phyloP scores from a whole-genome alignment of 352 stramenopile genomes.

The Phytopythium cucurbitacearum region DNA sequence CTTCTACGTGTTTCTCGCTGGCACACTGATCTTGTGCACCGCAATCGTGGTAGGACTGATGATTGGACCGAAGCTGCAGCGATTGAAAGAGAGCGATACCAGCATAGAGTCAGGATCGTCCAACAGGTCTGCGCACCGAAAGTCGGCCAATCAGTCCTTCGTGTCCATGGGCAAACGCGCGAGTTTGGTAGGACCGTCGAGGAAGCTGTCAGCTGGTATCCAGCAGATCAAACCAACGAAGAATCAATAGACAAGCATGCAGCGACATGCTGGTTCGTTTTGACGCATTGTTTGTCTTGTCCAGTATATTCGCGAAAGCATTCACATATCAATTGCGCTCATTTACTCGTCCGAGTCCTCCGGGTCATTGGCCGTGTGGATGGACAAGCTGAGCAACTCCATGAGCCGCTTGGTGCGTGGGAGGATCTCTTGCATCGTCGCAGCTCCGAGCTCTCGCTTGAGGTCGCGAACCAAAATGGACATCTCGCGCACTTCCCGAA shows the following conservation, averaged over 20 bases:
- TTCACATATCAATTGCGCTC: too few relatives aligned
- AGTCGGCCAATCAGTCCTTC: too few relatives aligned
- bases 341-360: slow-evolving; percentile 5
- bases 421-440: slow-evolving; percentile 70
- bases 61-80: slow-evolving; percentile 36
- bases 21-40: slow-evolving; percentile 24
- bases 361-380: slow-evolving; percentile 30
- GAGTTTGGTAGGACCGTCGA: too few relatives aligned
- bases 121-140: too few relatives aligned
- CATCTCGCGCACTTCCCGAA: slow-evolving; percentile 75
- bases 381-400: slow-evolving; percentile 74
- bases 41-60: slow-evolving; percentile 34
- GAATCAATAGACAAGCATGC: not conserved
- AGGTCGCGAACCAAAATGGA: slow-evolving; percentile 63
- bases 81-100: slow-evolving; percentile 16
- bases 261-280: slow-evolving; percentile 2
- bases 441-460: slow-evolving; percentile 71
- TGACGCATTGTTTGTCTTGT: not conserved
- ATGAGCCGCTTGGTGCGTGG: slow-evolving; percentile 75
- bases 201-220: too few relatives aligned
- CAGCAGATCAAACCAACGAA: too few relatives aligned
- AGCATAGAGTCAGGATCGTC: too few relatives aligned
- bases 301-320: too few relatives aligned
- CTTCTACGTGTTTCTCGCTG: slow-evolving; percentile 32
- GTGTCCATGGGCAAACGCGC: too few relatives aligned